Evolutionary conservation across 1,284 basidiomycete species (phyloP).

Genomic region (Moesziomyces sp.): DNA sequence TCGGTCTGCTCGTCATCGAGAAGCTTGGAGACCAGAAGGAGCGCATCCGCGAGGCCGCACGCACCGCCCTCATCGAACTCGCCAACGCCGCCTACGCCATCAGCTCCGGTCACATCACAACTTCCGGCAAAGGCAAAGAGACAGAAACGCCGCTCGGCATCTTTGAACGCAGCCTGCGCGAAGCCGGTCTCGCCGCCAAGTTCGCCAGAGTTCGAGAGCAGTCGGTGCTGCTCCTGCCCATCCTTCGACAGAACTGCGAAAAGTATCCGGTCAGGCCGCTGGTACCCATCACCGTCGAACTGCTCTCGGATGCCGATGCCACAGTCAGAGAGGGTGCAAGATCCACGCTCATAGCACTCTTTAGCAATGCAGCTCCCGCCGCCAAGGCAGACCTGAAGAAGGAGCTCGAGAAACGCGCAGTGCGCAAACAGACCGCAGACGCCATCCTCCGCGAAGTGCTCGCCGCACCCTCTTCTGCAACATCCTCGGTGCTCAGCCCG

Average conservation of each 20-base stretch:
- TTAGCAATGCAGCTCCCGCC: constrained; percentile 81
- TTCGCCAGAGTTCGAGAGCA: constrained; percentile 73
- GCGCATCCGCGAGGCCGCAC: constrained; percentile 78
- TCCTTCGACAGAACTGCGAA: constrained; percentile 41
- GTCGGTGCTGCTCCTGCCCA: constrained; percentile 38
- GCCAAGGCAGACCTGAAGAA: constrained; percentile 93
- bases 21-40: constrained; percentile 82
- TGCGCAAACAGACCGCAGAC: constrained; percentile 78
- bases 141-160: constrained; percentile 78
- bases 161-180: constrained; percentile 79
- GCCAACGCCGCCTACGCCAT: constrained; percentile 77
- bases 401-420: constrained; percentile 73
- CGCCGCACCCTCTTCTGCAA: constrained; percentile 19
- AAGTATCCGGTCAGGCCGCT: constrained; percentile 84
- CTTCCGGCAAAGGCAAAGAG: constrained; percentile 75
- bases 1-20: constrained; percentile 80
- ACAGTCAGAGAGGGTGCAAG: constrained; percentile 87
- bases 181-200: constrained; percentile 81
- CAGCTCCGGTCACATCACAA: constrained; percentile 66
- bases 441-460: constrained; percentile 70
- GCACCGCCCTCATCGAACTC: constrained; percentile 78
- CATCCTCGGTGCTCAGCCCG: constrained; percentile 14
- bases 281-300: constrained; percentile 80
- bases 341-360: constrained; percentile 82
- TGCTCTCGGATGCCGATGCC: constrained; percentile 89